Evolutionary conservation across 1,284 basidiomycete genomes (phyloP), one percentile per base, ranked within the genome.

Genomic region (Agroathelia rolfsii): DNA sequence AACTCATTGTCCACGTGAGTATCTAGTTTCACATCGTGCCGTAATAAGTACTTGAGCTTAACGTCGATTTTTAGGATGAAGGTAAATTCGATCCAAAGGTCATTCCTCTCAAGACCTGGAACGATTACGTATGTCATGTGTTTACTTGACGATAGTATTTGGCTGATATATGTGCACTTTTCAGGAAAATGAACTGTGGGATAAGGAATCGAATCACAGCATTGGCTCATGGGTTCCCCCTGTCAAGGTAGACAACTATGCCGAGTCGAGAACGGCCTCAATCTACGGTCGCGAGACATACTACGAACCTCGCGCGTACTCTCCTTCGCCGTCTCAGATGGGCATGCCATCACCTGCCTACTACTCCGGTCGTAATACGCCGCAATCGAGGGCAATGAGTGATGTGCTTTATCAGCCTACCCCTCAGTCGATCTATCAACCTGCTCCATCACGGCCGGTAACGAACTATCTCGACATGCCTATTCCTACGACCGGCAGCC

Each of bases 91-190:
- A 96, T 59, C 85, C 90, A 13, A 70, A 79, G 18, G 71, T 76
- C 11, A 96, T 97, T 47, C 94, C 94, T 9, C 68, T 96, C 45
- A 95, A 95, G 64, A 88, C 85, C 3, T 96, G 94, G 94, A 87
- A 79, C 41, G 90, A 95, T 44, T 96, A 96, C 51, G 89, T 76
- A 46, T 34, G 67, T 62, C n/a, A 19, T 20, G 17, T 11, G 18
- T 18, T 13, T 22, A n/a, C 9, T 35, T 29, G 10, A 18, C 37
- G 11, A 39, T 33, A 35, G 24, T 38, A 18, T 21, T 38, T 28
- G 41, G 29, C 31, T 32, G 30, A 36, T 28, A 13, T 28, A 11
- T 29, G n/a, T n/a, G n/a, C n/a, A n/a, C n/a, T n/a, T n/a, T 29
- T 7, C 27, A 81, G 75, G 86, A 90, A 67, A 94, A 94, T 51